Evolutionary conservation across 2,329 filamentous ascomycete genomes (phyloP).

Genomic region (Biscogniauxia marginata): DNA sequence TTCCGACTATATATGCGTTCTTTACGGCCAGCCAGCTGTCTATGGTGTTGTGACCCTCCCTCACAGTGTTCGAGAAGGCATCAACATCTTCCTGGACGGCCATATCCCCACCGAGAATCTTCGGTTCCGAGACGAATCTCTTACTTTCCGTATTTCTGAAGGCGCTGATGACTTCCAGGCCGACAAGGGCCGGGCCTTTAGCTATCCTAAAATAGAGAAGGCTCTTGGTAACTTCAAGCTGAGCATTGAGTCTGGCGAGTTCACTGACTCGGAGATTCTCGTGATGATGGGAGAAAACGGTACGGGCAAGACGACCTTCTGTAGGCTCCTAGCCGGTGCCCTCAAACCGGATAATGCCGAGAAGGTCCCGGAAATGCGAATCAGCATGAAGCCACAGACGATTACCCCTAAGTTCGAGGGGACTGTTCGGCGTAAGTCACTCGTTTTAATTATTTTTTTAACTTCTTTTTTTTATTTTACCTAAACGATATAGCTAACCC

Average conservation of each 20-base stretch:
- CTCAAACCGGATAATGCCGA: conserved; percentile 82
- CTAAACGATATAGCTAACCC: not conserved
- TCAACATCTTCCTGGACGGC: conserved; percentile 98
- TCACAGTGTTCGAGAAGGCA: conserved; percentile 94
- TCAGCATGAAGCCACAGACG: conserved; percentile 99
- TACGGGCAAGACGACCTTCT: conserved; percentile 99
- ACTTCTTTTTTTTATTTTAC: not conserved
- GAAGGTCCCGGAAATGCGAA: conserved; percentile 88
- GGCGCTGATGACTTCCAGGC: conserved; percentile 82
- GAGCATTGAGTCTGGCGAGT: conserved; percentile 75
- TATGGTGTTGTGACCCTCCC: conserved; percentile 98
- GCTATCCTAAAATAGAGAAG: conserved; percentile 90
- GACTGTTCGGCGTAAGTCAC: conserved; percentile 68
- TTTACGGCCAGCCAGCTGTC: conserved; percentile 92
- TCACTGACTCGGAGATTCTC: conserved; percentile 97
- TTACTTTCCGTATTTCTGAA: conserved; percentile 93
- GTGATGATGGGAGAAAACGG: conserved; percentile 99
- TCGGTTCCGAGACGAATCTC: conserved; percentile 94
- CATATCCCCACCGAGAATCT: conserved; percentile 98
- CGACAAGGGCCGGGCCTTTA: conserved; percentile 82
- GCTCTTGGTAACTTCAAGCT: conserved; percentile 87
- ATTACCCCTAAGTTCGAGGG: conserved; percentile 98
- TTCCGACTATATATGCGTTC: conserved; percentile 95
- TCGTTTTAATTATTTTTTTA: not conserved
- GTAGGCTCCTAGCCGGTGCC: conserved; percentile 88